Evolutionary conservation across 345 rosid genomes (phyloP).

Genomic region (Populus ilicifolia): DNA sequence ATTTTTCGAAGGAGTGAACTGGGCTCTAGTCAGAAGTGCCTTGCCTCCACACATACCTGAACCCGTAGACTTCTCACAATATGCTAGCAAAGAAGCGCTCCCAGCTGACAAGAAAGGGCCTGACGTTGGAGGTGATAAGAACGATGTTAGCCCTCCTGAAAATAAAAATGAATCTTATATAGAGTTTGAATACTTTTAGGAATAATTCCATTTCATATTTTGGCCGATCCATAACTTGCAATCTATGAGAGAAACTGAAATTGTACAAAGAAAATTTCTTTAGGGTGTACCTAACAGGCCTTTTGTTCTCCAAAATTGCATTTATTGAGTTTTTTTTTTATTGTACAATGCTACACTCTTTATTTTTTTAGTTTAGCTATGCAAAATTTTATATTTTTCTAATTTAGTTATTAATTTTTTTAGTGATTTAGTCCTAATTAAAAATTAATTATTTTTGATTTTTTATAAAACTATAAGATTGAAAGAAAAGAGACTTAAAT

Average conservation of each 20-base stretch:
- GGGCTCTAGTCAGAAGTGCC: conserved; percentile 87
- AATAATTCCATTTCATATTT: background rate
- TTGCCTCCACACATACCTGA: conserved; percentile 83
- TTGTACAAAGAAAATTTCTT: conserved; percentile 1
- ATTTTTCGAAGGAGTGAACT: conserved; percentile 80
- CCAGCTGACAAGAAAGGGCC: conserved; percentile 8
- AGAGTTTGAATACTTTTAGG: conserved; percentile 26
- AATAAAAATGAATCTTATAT: conserved; percentile 12
- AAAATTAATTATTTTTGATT: no score
- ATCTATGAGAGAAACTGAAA: background rate
- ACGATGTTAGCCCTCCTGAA: conserved; percentile 1
- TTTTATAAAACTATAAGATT: no score
- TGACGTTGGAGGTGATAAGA: background rate
- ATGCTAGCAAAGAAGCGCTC: conserved; percentile 46
- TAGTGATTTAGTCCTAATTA: no score
- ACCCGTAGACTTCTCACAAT: conserved; percentile 59
- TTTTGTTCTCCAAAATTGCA: background rate
- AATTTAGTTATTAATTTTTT: no score
- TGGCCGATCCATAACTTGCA: background rate
- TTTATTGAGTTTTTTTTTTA: background rate
- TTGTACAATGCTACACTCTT: no score
- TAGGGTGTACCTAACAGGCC: background rate
- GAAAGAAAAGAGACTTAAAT: no score
- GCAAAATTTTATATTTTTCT: no score
- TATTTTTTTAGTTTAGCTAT: no score